A percentile compares a stretch with the other conserved stretches of the same genome.
Evolutionary conservation across 139 green algal genomes (phyloP).

Genomic region (Micractinium conductrix): DNA sequence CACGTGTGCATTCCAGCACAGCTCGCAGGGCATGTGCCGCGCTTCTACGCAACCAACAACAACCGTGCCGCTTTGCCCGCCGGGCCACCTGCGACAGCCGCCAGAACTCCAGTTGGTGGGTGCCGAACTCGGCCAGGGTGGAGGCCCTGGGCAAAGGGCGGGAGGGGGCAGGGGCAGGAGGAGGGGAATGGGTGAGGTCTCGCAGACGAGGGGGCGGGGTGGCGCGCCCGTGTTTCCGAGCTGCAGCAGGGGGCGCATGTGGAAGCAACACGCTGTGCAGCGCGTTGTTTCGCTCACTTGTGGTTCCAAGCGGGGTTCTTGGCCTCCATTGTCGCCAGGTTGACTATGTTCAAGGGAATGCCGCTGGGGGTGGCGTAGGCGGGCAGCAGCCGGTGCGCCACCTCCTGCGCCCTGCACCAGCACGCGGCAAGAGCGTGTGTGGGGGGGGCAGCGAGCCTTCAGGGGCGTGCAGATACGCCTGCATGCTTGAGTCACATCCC

Average conservation of each 20-base stretch:
- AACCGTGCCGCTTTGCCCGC: too few relatives aligned
- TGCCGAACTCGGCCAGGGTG: constrained; percentile 60
- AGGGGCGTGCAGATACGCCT: too few relatives aligned
- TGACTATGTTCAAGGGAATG: constrained; percentile 68
- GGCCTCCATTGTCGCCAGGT: constrained; percentile 48
- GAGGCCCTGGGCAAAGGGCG: neutral
- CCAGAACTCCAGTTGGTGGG: constrained; percentile 82
- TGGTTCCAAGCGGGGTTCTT: constrained; percentile 56
- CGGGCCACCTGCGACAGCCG: constrained; percentile 66
- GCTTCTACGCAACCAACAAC: too few relatives aligned
- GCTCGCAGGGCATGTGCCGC: too few relatives aligned
- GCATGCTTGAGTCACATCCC: too few relatives aligned
- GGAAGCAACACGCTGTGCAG: neutral
- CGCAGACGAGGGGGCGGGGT: neutral
- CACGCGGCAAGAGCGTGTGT: too few relatives aligned
- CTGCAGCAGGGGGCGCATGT: too few relatives aligned
- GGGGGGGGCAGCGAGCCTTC: too few relatives aligned
- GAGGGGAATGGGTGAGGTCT: too few relatives aligned
- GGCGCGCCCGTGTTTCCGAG: neutral
- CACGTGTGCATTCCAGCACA: too few relatives aligned
- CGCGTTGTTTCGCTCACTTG: neutral
- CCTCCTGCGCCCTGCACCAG: constrained; percentile 53
- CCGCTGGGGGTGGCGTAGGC: constrained; percentile 77
- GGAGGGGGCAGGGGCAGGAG: neutral
- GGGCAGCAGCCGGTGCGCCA: constrained; percentile 66